Conservation (phyloP, 495 filamentous ascomycete genomes). For the Hyaloscypha finlandica region DNA sequence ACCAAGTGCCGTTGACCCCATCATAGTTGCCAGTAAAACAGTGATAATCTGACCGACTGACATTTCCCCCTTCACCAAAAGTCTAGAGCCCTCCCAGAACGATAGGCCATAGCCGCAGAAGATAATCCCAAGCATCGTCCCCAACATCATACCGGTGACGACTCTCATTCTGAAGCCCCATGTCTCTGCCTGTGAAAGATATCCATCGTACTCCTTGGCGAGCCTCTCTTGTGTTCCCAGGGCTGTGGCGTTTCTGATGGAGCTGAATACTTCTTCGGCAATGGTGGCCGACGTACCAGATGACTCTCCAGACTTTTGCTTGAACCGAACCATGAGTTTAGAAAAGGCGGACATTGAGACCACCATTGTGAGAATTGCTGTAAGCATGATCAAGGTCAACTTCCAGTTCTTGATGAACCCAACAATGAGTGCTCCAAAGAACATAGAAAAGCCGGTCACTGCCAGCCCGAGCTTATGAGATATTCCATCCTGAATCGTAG, state of each 20-base stretch:
- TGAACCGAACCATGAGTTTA: conserved; percentile 46
- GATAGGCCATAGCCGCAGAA: conserved; percentile 64
- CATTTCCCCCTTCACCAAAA: conserved; percentile 15
- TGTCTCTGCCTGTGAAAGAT: conserved; percentile 51
- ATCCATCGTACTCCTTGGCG: conserved; percentile 46
- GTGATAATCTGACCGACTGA: conserved; percentile 19
- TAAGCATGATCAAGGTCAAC: conserved; percentile 30
- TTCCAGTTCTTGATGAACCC: conserved; percentile 67
- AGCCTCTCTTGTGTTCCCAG: conserved; percentile 47
- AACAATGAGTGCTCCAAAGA: conserved; percentile 81
- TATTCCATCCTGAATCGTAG: conserved; percentile 80
- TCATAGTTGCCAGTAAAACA: conserved; percentile 14
- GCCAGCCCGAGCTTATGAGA: conserved; percentile 83
- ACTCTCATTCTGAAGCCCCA: conserved; percentile 57
- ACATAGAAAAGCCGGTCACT: conserved; percentile 70
- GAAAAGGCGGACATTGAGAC: conserved; percentile 58
- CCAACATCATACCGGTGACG: conserved; percentile 62
- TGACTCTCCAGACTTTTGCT: conserved; percentile 56
- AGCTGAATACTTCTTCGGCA: conserved; percentile 51
- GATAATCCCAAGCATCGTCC: conserved; percentile 47
- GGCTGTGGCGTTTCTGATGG: conserved; percentile 52
- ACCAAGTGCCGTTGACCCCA: conserved; percentile 11
- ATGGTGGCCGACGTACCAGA: conserved; percentile 51
- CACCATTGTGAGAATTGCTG: conserved; percentile 53
- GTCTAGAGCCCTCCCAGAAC: conserved; percentile 59